Conservation (phyloP, 2,329 filamentous ascomycete species). For the Aureobasidium namibiae region DNA sequence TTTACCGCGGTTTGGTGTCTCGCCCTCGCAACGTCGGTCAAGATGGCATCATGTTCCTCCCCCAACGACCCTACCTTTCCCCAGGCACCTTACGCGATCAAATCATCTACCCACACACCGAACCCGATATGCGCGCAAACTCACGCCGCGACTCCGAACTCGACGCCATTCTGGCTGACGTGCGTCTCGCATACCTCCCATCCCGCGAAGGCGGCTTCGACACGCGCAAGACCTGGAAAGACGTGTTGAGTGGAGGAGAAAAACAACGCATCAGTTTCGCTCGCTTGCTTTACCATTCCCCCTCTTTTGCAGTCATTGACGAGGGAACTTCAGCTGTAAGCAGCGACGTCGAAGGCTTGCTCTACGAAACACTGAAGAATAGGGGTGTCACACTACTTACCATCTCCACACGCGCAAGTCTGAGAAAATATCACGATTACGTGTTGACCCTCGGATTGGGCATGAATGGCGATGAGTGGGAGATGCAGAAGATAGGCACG, state of each 20-base stretch:
- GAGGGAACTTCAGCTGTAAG: constrained; percentile 93
- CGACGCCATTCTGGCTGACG: constrained; percentile 69
- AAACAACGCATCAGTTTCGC: constrained; percentile 95
- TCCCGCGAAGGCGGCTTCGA: constrained; percentile 95
- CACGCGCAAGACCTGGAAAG: constrained; percentile 95
- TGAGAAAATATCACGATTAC: constrained; percentile 93
- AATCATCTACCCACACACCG: constrained; percentile 94
- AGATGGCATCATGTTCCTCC: constrained; percentile 97
- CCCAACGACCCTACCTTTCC: constrained; percentile 85
- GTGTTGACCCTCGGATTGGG: constrained; percentile 80
- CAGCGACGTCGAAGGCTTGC: constrained; percentile 83
- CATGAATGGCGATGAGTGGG: constrained; percentile 76
- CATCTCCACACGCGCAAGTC: constrained; percentile 84
- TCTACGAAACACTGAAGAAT: constrained; percentile 90
- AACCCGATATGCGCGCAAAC: constrained; percentile 82
- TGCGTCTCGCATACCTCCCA: constrained; percentile 78
- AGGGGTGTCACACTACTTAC: constrained; percentile 93
- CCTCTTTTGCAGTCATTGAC: constrained; percentile 86
- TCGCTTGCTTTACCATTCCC: constrained; percentile 86
- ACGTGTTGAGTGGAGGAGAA: constrained; percentile 92
- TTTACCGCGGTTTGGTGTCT: constrained; percentile 86
- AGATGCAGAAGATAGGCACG: constrained; percentile 88
- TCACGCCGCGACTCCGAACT: constrained; percentile 72
- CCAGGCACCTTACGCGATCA: constrained; percentile 91
- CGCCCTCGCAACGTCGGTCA: constrained; percentile 61